Evolutionary conservation across 805 yeast genomes (phyloP).

Genomic region (Ogataea nakhonphanomensis): DNA sequence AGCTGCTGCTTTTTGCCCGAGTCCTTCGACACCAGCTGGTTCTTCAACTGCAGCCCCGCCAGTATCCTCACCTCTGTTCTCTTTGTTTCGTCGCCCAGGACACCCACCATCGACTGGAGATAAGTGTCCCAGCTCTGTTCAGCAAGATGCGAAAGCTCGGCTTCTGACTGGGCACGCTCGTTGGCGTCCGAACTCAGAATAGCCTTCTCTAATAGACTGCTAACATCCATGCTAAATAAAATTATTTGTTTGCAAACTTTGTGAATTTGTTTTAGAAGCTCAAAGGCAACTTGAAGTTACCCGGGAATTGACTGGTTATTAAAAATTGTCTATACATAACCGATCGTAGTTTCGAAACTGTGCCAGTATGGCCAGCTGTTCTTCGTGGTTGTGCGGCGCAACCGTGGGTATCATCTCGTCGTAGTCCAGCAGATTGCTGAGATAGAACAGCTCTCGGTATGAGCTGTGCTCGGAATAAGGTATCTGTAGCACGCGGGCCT

Average conservation of each 20-base stretch:
- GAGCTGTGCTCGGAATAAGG: conserved; percentile 97
- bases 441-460: conserved; percentile 70
- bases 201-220: conserved; percentile 73
- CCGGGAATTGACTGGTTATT: background rate
- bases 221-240: conserved; percentile 51
- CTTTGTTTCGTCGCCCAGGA: conserved; percentile 60
- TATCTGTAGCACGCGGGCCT: conserved; percentile 21
- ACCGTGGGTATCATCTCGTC: conserved; percentile 77
- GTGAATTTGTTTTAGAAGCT: conserved; percentile 4
- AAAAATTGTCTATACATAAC: conserved; percentile 16
- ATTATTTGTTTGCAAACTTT: conserved; percentile 10
- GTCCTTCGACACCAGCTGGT: conserved; percentile 84
- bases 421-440: conserved; percentile 52
- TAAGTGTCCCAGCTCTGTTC: conserved; percentile 74
- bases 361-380: conserved; percentile 12
- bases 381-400: conserved; percentile 31
- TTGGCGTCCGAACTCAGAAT: conserved; percentile 63
- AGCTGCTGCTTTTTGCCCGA: conserved; percentile 51
- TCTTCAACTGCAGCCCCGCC: conserved; percentile 85
- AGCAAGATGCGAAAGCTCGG: conserved; percentile 67
- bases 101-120: conserved; percentile 64
- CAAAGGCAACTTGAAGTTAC: no score
- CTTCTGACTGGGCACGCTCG: conserved; percentile 74
- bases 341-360: conserved; percentile 13
- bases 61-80: conserved; percentile 83